Percentiles rank a stretch among this genome's conserved stretches.
Evolutionary conservation across 352 stramenopile species (phyloP).

Genomic region (Phytopythium oedochilum): DNA sequence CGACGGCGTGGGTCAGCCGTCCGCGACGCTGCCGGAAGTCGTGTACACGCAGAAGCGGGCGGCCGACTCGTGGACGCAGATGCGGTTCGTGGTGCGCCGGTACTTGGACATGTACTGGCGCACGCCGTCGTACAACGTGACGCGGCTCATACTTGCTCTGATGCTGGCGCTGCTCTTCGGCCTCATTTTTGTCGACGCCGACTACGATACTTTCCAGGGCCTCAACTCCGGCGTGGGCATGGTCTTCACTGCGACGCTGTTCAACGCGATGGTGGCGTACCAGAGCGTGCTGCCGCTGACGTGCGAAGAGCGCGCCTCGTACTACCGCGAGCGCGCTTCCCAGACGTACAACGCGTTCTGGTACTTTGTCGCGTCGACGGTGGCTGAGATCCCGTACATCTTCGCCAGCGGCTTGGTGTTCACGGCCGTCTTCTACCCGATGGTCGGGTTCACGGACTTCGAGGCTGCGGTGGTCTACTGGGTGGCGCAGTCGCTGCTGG

Average conservation of each 20-base stretch:
- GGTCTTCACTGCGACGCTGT: conserved; percentile 69
- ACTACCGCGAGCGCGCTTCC: conserved; percentile 78
- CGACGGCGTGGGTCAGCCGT: conserved; percentile 15
- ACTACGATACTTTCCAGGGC: conserved; percentile 28
- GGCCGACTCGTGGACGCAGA: conserved; percentile 10
- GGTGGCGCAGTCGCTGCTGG: conserved; percentile 22
- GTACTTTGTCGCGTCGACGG: conserved; percentile 33
- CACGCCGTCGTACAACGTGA: conserved; percentile 73
- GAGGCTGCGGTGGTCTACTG: conserved; percentile 16
- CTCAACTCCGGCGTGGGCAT: conserved; percentile 43
- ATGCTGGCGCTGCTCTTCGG: conserved; percentile 65
- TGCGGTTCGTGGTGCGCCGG: conserved; percentile 32
- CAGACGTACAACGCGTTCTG: conserved; percentile 67
- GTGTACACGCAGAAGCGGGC: conserved; percentile 16
- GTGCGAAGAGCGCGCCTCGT: conserved; percentile 69
- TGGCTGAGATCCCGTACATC: conserved; percentile 43
- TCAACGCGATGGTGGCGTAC: conserved; percentile 62
- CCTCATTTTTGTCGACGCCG: conserved; percentile 34
- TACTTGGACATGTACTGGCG: conserved; percentile 82
- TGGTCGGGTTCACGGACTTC: conserved; percentile 12
- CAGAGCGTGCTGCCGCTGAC: conserved; percentile 62
- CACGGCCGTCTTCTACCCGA: conserved; percentile 26
- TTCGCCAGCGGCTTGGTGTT: conserved; percentile 27
- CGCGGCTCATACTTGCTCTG: conserved; percentile 41
- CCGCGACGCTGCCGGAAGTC: conserved; percentile 8